Evolutionary conservation across 352 stramenopile genomes (phyloP).

Genomic region (Phytopythium aichiense): DNA sequence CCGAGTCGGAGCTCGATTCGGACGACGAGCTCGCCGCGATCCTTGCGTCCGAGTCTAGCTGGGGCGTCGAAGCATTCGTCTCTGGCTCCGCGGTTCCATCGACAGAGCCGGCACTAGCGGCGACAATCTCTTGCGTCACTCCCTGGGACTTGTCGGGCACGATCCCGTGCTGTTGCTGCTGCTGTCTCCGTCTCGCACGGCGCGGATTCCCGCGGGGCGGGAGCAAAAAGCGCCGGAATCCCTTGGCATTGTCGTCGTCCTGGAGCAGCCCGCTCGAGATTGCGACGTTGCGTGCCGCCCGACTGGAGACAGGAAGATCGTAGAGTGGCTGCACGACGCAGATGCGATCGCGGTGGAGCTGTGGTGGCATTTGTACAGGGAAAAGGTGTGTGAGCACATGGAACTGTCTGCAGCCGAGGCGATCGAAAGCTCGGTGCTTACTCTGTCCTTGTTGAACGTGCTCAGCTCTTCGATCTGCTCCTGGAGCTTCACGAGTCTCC

Average conservation of each 20-base stretch:
- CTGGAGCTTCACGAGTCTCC: constrained; percentile 91
- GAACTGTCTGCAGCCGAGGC: background rate
- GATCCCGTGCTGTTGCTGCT: constrained; percentile 17
- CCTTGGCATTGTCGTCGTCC: constrained; percentile 42
- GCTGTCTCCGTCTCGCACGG: constrained; percentile 32
- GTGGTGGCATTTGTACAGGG: constrained; percentile 4
- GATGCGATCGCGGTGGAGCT: constrained; percentile 64
- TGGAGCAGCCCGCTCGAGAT: constrained; percentile 20
- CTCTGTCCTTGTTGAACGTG: constrained; percentile 78
- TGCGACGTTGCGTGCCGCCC: constrained; percentile 21
- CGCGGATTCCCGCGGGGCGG: constrained; percentile 17
- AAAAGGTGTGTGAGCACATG: background rate
- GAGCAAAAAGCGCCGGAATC: constrained; percentile 34
- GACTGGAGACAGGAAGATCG: constrained; percentile 34
- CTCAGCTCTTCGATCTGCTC: constrained; percentile 88
- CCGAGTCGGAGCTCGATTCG: constrained; percentile 76
- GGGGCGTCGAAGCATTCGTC: constrained; percentile 10
- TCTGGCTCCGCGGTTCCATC: background rate
- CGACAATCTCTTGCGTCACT: background rate
- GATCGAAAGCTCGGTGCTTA: constrained; percentile 11
- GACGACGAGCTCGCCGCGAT: constrained; percentile 59
- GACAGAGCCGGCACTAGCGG: background rate
- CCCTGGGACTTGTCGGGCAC: constrained; percentile 14
- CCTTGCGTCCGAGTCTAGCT: constrained; percentile 50
- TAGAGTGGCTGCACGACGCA: constrained; percentile 62